Base-by-base conservation (phyloP, 2,329 filamentous ascomycete genomes). In the Blastomyces gilchristii region DNA sequence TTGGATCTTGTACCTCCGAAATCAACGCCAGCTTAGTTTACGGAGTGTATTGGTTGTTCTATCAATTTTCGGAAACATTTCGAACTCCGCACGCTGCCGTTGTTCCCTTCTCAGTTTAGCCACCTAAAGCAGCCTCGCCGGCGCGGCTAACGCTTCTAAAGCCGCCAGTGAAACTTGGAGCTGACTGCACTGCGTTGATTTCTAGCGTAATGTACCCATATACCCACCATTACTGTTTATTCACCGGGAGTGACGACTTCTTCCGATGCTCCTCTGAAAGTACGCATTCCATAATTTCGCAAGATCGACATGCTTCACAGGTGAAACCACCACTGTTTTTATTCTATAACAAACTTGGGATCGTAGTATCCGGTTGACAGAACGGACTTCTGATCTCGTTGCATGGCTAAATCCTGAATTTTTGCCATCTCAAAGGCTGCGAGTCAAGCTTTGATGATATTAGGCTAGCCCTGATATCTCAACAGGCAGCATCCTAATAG, bases 1-100 rank as follows among this genome's bases (percentile, higher is more conserved):
- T 73, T 72, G 45, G 70, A 68, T 58, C 56, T 66, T 56, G 66
- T 61, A 7, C 50, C 45, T 31, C 39, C 50, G 12, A 25, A 18
- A 54, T 37, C 34, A 18, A 49, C 39, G 2, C 28, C 59, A 47
- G 11, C 9, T 4, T 61, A 41, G 37, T 34, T 37, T 59, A 34
- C 3, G 11, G 18, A 18, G 52, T 11, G 14, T 22, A 39, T 16
- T 58, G 37, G 28, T 43, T 58, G 22, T 25, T 58, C 7, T 16
- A 53, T 31, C 28, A 37, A 56, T 34, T 5, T 28, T 28, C 12
- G 9, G 2, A 18, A 22, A 16, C 22, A 6, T n/a, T 56, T n/a
- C 54, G 34, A 37, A 41, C 14, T 1, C 5, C 25, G 25, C 49
- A 31, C 25, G 1, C 12, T 31, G 12, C 9, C 12, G 25, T 31